Percentiles rank a stretch among this genome's conserved stretches.
Evolutionary conservation across 129 eudicot species (phyloP).

Genomic region (carrot (Daucus carota)): DH1_v3.0 NC_030383.2:2100001-2100500

Average conservation of each 20-base stretch:
- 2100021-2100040: constrained; percentile 51
- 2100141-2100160: constrained; percentile 44
- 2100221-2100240: not conserved
- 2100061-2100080: constrained; percentile 58
- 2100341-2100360: constrained; percentile 65
- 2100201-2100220: not conserved
- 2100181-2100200: not conserved
- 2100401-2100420: constrained; percentile 46
- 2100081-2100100: constrained; percentile 48
- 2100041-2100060: constrained; percentile 57
- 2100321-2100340: constrained; percentile 67
- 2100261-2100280: constrained; percentile 18
- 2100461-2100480: not conserved
- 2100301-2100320: constrained; percentile 69
- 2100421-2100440: constrained; percentile 52
- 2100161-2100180: not conserved
- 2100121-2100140: constrained; percentile 38
- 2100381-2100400: constrained; percentile 75
- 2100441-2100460: not conserved
- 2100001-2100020: constrained; percentile 52
- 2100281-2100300: constrained; percentile 47
- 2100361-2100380: constrained; percentile 62
- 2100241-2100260: not conserved
- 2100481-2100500: not conserved
- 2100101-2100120: constrained; percentile 71